phyloP scores from a whole-genome alignment of 2,329 filamentous ascomycete genomes.

The Catunica adiposa region DNA sequence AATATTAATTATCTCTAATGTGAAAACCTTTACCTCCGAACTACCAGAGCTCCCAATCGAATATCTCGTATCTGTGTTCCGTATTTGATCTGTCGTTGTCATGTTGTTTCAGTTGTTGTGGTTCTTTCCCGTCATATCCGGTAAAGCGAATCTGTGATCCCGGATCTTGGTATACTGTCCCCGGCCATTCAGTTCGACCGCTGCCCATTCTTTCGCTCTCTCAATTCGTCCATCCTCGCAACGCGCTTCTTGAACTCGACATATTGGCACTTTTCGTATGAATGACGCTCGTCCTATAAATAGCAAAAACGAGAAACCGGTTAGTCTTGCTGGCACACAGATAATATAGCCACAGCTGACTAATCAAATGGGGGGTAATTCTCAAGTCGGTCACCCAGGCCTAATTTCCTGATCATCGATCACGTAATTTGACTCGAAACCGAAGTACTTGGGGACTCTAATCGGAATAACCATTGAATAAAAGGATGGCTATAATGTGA shows the following conservation, averaged over 20 bases:
- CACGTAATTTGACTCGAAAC: no score
- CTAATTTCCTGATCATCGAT: no score
- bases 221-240: constrained; percentile 94
- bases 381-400: no score
- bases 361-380: no score
- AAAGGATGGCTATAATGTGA: background rate
- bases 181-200: constrained; percentile 59
- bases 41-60: background rate
- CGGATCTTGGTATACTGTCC: background rate
- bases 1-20: background rate
- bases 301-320: background rate
- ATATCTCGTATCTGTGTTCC: constrained; percentile 1
- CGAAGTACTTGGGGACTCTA: no score
- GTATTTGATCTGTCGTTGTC: background rate
- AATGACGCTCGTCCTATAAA: constrained; percentile 75
- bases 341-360: background rate
- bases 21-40: background rate
- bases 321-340: background rate
- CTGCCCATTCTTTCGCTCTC: constrained; percentile 65
- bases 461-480: no score
- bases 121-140: no score
- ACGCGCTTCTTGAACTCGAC: constrained; percentile 97
- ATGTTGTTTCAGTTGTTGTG: background rate
- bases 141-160: background rate
- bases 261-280: constrained; percentile 99